These are phyloP conservation scores for Plenodomus biglobosus DNA, from an alignment of 2,329 filamentous ascomycete species.

Conservation along the genomic window DNA sequence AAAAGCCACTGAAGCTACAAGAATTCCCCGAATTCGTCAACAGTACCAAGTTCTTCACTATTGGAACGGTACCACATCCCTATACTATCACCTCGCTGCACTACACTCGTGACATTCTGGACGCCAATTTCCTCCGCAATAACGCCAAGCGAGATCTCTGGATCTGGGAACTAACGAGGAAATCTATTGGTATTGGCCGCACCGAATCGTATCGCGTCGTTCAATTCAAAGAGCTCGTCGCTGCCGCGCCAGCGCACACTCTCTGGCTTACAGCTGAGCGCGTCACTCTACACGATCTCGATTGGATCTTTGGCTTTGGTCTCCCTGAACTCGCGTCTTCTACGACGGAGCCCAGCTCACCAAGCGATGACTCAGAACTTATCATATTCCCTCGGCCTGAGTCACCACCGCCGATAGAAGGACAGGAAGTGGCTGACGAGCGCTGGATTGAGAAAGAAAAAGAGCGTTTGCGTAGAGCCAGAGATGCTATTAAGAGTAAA, in stretches of 20 bases:
- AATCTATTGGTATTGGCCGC: constrained; percentile 65
- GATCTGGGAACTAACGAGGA: constrained; percentile 70
- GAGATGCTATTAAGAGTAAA: constrained; percentile 44
- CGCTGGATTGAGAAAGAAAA: constrained; percentile 60
- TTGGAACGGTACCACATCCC: constrained; percentile 87
- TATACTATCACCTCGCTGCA: constrained; percentile 76
- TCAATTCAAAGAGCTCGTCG: constrained; percentile 79
- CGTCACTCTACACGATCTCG: constrained; percentile 66
- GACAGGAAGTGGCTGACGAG: constrained; percentile 53
- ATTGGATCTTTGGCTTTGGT: constrained; percentile 87
- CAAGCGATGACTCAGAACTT: constrained; percentile 61
- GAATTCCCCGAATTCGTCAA: constrained; percentile 71
- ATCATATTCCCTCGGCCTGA: constrained; percentile 47
- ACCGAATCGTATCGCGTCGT: constrained; percentile 67
- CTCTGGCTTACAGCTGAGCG: constrained; percentile 80
- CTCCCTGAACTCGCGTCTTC: constrained; percentile 63
- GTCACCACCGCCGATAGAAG: constrained; percentile 52
- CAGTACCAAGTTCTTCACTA: constrained; percentile 70
- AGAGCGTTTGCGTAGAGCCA: constrained; percentile 57
- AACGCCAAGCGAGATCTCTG: constrained; percentile 75
- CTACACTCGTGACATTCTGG: constrained; percentile 53
- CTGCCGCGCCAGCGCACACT: constrained; percentile 62
- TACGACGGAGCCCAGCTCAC: constrained; percentile 59
- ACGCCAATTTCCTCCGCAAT: constrained; percentile 51
- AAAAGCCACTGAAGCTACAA: constrained; percentile 65